Evolutionary conservation across 345 rosid genomes (phyloP), one percentile per base, ranked within the genome.

Genomic region (Brassica rapa): DNA sequence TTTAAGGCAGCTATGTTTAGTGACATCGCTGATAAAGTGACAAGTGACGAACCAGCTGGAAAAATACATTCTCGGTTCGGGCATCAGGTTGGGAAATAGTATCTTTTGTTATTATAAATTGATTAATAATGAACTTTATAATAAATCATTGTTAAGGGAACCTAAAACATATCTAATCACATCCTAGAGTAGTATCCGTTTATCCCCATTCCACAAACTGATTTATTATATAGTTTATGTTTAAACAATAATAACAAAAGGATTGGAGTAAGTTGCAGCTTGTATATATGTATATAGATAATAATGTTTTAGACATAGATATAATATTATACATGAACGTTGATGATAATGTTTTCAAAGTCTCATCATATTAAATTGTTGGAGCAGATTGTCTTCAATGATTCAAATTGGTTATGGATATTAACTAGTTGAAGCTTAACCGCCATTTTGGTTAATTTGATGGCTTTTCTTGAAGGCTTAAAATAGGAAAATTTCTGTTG

Each of bases 321-420:
- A 67, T 67, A 53, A 33, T 53, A 66, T 24, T 65, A 55, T 56
- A 66, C 27, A 74, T 24, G 25, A n/a, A 15, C 37, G 43, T 11
- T 19, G 32, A 16, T 41, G 73, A 75, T 75, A 75, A 75, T 59
- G 61, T 75, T 59, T 75, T 39, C 25, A 75, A 67, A 29, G 23
- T 67, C 19, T 25, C 46, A 27, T 25, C 46, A 27, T 25, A 75
- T 41, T 16, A 41, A 75, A 75, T 75, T 57, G 60, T 75, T 75
- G 73, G 60, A 59, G 67, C 79, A 75, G 49, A 68, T 76, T 76
- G 80, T 55, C 49, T 46, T 10, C n/a, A 32, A 30, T 16, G 29
- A 46, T 68, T 37, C 53, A 16, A 69, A 23, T 62, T 70, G 46
- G 16, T 49, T 69, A 61, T 43, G 21, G 70, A 51, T 62, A 77